A percentile compares a stretch with the other conserved stretches of the same genome.
Conservation (phyloP, 306 rosid species). For the Trifolium repens region DNA sequence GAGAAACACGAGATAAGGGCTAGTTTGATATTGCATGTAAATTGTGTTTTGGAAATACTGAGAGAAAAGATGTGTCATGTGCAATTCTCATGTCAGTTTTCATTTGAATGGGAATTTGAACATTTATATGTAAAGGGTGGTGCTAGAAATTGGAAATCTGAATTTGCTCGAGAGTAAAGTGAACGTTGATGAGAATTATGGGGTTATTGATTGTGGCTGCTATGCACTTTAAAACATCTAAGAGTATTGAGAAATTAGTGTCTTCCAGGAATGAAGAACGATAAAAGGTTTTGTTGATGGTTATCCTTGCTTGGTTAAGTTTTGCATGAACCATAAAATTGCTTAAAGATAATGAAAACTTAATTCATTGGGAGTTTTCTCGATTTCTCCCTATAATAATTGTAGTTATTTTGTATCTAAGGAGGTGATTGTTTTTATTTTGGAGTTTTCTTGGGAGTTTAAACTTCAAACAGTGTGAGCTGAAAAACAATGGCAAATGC, state of each 20-base stretch:
- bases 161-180: not conserved
- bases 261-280: not conserved
- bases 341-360: not conserved
- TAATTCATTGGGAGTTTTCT: not conserved
- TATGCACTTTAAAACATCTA: not conserved
- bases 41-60: not conserved
- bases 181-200: not conserved
- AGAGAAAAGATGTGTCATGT: not conserved
- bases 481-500: conserved; percentile 54
- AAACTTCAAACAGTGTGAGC: conserved; percentile 21
- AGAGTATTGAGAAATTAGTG: too few species aligned
- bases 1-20: not conserved
- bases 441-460: not conserved
- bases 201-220: not conserved
- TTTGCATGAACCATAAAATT: not conserved
- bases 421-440: too few species aligned
- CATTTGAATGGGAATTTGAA: not conserved
- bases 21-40: not conserved
- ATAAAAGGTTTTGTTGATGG: not conserved
- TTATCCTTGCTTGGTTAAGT: not conserved
- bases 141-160: not conserved
- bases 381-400: not conserved
- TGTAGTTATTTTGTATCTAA: not conserved
- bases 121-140: not conserved
- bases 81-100: too few species aligned